A percentile compares a stretch with the other conserved stretches of the same genome.
phyloP scores from a whole-genome alignment of 495 filamentous ascomycete genomes.

The Trichoderma virens region DNA sequence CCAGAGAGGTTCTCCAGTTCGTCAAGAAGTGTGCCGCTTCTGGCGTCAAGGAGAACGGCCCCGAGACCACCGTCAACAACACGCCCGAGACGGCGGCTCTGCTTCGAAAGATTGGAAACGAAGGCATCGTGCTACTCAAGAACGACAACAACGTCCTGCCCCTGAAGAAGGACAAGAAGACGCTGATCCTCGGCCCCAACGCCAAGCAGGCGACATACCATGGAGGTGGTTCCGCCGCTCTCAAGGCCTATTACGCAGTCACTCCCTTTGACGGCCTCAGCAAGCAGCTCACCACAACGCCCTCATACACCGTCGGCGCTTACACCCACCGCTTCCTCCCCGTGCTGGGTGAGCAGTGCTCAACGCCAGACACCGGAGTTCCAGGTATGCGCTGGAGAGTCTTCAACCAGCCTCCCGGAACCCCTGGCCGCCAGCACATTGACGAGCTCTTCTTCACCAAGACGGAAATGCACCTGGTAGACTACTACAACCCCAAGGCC shows the following conservation, averaged over 20 bases:
- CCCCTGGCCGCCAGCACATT: constrained; percentile 36
- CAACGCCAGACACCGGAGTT: constrained; percentile 42
- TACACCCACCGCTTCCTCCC: constrained; percentile 57
- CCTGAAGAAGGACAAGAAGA: constrained; percentile 53
- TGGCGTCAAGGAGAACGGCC: constrained; percentile 45
- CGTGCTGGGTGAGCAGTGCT: constrained; percentile 36
- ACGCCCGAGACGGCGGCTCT: constrained; percentile 37
- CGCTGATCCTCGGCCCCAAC: constrained; percentile 57
- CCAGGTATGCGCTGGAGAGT: constrained; percentile 52
- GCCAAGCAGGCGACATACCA: constrained; percentile 59
- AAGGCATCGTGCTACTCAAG: constrained; percentile 66
- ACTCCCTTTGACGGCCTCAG: constrained; percentile 62
- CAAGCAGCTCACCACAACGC: constrained; percentile 35
- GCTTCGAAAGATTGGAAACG: constrained; percentile 57
- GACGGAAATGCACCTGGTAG: constrained; percentile 52
- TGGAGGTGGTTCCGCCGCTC: constrained; percentile 62
- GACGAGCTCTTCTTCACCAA: constrained; percentile 48
- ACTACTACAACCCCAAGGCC: constrained; percentile 54
- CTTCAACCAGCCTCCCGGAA: constrained; percentile 48
- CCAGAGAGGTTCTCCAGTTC: constrained; percentile 53
- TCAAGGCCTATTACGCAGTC: constrained; percentile 60
- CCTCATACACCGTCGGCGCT: constrained; percentile 44
- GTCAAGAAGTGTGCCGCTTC: constrained; percentile 49
- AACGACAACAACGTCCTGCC: constrained; percentile 62
- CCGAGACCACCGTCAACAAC: constrained; percentile 28